Base-by-base conservation (phyloP, 1,139 yeast genomes). In the Nadsonia starkeyi-henricii region DNA sequence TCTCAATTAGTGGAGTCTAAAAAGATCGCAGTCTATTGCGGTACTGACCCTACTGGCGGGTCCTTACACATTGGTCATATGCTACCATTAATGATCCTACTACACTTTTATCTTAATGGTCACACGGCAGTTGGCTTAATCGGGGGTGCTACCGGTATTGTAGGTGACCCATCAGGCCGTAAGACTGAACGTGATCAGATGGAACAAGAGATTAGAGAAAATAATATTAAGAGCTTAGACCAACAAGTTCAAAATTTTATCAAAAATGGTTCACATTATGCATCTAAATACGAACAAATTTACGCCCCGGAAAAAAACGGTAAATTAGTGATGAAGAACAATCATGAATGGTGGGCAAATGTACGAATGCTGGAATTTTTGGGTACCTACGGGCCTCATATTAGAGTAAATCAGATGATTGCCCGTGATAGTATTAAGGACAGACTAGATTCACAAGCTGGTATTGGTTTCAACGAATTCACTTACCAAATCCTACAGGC, bases 81-180 rank as follows among this genome's bases (percentile, higher is more conserved):
- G 50, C 70, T 91, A 43, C 98, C 98, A 1, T 67, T 91, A 54
- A 77, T 93, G 80, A 79, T 86, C 2, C 66, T 89, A 45, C 69
- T 91, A 45, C 96, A 93, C 62, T 89, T 88, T 62, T 78, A 78
- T 54, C 67, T 89, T 41, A 69, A 93, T 37, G 98, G 98, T 0
- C 95, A 89, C 61, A 77, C 77, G 55, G 78, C 86, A 12, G 78
- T 80, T 12, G 88, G 93, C 0, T 64, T 93, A 15, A 85, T 91
- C 7, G 98, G 98, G 9, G 98, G 97, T n/a, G 98, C 97, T 9
- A 91, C 99, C 0, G 97, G 96, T 2, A 77, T 78, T 17, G 95
- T 91, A 1, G 99, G 99, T 4, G 99, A 91, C 63, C 99, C 98
- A 1, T 85, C 96, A 51, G 98, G 98, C 0, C 72, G 96, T 57